Base-by-base conservation (phyloP, 768 basidiomycete genomes). In the Ramaria sp. region DNA sequence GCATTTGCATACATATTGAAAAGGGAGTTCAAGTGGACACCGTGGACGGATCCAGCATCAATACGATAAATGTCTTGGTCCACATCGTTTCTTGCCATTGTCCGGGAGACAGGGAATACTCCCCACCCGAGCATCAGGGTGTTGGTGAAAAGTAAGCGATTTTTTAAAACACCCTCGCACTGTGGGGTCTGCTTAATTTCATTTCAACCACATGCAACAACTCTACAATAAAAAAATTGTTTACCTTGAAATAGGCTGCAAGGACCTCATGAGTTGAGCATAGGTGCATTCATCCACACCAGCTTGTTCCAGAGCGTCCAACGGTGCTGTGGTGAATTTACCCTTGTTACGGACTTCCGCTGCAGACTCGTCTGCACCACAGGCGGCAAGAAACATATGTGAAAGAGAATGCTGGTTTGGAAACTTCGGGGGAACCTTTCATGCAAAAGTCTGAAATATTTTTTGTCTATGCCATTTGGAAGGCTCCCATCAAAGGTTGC, bases 341-440 rank as follows among this genome's bases (percentile, higher is more conserved):
- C 70, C 69, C 15, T 63, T 56, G 1, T 57, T 60, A 1, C 57
- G 51, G 36, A 62, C 43, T 55, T 72, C 71, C 18, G 59, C 59
- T 2, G 74, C 73, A 0, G 58, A 39, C 44, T 73, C 66, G 1
- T 67, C 62, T 5, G 65, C 60, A 1, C 70, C 64, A 52, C 74
- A 75, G 1, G 74, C 73, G 3, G 74, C 73, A 15, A 74, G 61
- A 2, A 76, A 65, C 22, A 76, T n/a, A 18, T 41, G 39, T 16
- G 39, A 47, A 2, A 18, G 45, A 12, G 25, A n/a, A 16, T 27
- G 10, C 8, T n/a, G 28, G 2, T 18, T n/a, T n/a, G 7, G 16
- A 22, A 47, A 47, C 25, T 12, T n/a, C 1, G 16, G 28, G 7
- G 24, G 24, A 22, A 47, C n/a, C 9, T 22, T n/a, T 56, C 38